Evolutionary conservation across 2,329 filamentous ascomycete species (phyloP), one percentile per base, ranked within the genome.

Genomic region (Diaporthe helianthi): DNA sequence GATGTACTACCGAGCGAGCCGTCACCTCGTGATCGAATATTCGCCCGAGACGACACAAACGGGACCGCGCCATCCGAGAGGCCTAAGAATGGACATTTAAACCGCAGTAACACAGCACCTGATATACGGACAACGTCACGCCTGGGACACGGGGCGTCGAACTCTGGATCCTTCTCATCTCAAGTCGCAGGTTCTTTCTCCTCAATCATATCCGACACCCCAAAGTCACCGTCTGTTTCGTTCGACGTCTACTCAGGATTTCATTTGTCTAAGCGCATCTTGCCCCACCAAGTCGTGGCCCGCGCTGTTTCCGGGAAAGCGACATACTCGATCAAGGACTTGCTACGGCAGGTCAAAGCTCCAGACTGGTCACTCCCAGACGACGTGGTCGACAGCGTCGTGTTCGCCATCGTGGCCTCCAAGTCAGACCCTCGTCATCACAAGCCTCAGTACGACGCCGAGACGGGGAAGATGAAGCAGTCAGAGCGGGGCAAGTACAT

Each of bases 231-330:
- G 0, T 77, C 80, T 1, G 87, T 89, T 70, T 87, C 88, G 54
- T 97, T 96, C 75, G 96, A 99, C 75, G 87, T 93, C 2, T 97
- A 94, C 78, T 98, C 96, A 7, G 89, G 90, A 36, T 84, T 94
- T 46, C 94, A 98, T 77, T 86, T 99, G 17, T 92, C 92, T 5
- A 93, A 90, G 72, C 89, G 96, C 38, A 90, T 93, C 46, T 86
- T 98, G 54, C 92, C 94, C 2, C 94, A 98, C 78, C 87, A 88
- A 26, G 90, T 92, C 22, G 84, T 99, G 26, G 89, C 92, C 2
- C 90, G 94, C 29, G 93, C 93, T 4, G 84, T 99, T 17, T 85
- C 90, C 7, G 89, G 89, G 41, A 97, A 96, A 79, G 93, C 92
- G 65, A 84, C 91, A 2, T 92, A 94, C 74, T 87, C 86, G 1